These are phyloP conservation scores for Cadophora gregata DNA, from an alignment of 2,329 filamentous ascomycete species.

Conservation along the genomic window DNA sequence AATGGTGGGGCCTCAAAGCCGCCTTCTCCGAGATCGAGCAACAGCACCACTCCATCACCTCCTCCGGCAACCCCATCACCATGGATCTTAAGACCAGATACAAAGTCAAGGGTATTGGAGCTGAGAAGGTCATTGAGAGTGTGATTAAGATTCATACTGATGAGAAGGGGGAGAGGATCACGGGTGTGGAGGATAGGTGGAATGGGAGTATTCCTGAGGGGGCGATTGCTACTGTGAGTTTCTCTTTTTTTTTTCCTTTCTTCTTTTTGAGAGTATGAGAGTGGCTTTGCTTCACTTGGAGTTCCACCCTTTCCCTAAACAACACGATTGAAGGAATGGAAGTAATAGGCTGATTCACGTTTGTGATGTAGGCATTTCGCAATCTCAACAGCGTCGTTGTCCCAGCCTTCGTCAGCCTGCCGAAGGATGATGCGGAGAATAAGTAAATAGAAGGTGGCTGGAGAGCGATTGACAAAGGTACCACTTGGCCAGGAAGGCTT, in stretches of 20 bases:
- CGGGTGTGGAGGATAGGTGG: slow-evolving; percentile 61
- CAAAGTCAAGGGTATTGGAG: slow-evolving; percentile 57
- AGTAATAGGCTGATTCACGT: not conserved
- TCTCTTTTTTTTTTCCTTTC: not conserved
- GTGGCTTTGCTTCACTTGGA: too few relatives aligned
- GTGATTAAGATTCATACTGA: slow-evolving; percentile 54
- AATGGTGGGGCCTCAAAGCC: slow-evolving; percentile 63
- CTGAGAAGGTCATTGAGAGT: slow-evolving; percentile 56
- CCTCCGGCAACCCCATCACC: slow-evolving; percentile 63
- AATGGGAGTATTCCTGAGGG: slow-evolving; percentile 58
- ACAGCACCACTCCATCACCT: slow-evolving; percentile 58
- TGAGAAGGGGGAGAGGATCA: slow-evolving; percentile 50
- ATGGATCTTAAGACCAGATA: slow-evolving; percentile 61
- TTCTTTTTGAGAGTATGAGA: not conserved
- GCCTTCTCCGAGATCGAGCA: slow-evolving; percentile 64
- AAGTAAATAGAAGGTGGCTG: too few relatives aligned
- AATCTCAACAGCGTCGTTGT: slow-evolving; percentile 58
- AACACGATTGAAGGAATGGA: too few relatives aligned
- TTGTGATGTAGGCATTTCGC: slow-evolving; percentile 52
- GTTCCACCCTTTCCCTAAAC: too few relatives aligned
- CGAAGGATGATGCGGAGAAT: slow-evolving; percentile 59
- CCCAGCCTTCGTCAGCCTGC: slow-evolving; percentile 56
- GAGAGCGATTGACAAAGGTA: not conserved
- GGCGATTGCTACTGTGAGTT: slow-evolving; percentile 44
- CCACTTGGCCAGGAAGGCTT: not conserved